Conservation (phyloP, 2,329 filamentous ascomycete species). For the Coniella vitis region DNA sequence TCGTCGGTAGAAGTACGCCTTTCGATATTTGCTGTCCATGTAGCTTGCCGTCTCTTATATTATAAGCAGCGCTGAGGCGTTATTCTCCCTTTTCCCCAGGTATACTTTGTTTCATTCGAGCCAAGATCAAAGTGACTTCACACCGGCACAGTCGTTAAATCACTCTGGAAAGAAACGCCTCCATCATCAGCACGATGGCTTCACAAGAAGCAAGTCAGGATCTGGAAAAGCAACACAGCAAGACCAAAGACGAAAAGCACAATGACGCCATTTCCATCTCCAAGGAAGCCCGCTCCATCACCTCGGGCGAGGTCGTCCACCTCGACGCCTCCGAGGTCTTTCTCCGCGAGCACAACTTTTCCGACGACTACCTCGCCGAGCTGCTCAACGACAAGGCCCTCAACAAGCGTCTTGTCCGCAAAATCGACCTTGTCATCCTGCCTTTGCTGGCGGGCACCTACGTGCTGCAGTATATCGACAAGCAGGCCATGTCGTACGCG, state of each 20-base stretch:
- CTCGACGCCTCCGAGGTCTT: constrained; percentile 17
- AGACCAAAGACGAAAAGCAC: constrained; percentile 7
- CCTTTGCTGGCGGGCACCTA: constrained; percentile 45
- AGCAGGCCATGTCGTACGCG: constrained; percentile 46
- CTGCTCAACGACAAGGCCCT: constrained; percentile 35
- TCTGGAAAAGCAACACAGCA: constrained; percentile 6
- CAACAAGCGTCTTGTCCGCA: constrained; percentile 29
- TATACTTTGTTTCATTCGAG: too few species aligned
- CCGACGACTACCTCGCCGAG: constrained; percentile 19
- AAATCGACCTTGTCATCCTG: constrained; percentile 43
- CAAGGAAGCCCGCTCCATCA: constrained; percentile 8
- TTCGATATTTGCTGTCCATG: background rate
- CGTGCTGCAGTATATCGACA: constrained; percentile 49
- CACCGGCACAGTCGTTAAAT: too few species aligned
- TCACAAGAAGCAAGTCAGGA: background rate
- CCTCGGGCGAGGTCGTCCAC: constrained; percentile 8
- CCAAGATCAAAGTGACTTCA: too few species aligned
- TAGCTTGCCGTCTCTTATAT: background rate
- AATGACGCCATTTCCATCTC: constrained; percentile 13
- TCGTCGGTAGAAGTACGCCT: background rate
- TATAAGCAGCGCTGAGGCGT: background rate
- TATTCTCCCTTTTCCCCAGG: too few species aligned
- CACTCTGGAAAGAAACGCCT: background rate
- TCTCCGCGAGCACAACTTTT: constrained; percentile 14
- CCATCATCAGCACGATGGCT: constrained; percentile 3